Evolutionary conservation across 208 protist species (phyloP).

Genomic region (Leptomonas seymouri): DNA sequence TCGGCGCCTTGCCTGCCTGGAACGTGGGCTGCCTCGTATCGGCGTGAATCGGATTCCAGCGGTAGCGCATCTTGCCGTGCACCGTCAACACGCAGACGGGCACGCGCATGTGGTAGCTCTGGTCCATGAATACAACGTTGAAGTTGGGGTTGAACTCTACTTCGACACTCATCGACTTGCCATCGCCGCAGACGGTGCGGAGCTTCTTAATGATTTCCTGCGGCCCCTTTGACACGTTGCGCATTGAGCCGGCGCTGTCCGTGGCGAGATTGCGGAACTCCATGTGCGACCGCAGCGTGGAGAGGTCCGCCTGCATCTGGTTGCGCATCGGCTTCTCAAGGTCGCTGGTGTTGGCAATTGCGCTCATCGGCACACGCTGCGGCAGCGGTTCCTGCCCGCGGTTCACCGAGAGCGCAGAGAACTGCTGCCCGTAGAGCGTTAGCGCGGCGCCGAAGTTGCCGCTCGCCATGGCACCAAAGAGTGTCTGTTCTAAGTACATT

Average conservation of each 20-base stretch:
- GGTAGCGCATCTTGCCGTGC: constrained; percentile 74
- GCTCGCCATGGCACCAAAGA: constrained; percentile 32
- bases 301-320: constrained; percentile 59
- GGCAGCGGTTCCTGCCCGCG: constrained; percentile 61
- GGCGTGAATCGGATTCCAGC: constrained; percentile 56
- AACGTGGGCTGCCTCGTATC: constrained; percentile 44
- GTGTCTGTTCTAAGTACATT: constrained; percentile 36
- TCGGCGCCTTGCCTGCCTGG: constrained; percentile 41
- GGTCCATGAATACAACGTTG: constrained; percentile 56
- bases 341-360: constrained; percentile 46
- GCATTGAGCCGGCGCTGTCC: constrained; percentile 52
- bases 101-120: constrained; percentile 50
- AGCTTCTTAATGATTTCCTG: constrained; percentile 51
- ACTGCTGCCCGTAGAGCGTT: constrained; percentile 31
- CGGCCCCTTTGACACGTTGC: constrained; percentile 50
- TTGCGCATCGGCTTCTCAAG: constrained; percentile 57
- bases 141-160: constrained; percentile 70
- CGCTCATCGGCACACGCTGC: constrained; percentile 50
- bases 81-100: constrained; percentile 74
- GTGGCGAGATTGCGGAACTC: constrained; percentile 71
- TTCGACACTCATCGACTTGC: constrained; percentile 40
- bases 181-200: constrained; percentile 49
- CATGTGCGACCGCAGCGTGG: constrained; percentile 40
- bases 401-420: constrained; percentile 48
- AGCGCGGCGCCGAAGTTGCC: constrained; percentile 25